Evolutionary conservation across 805 yeast genomes (phyloP).

Genomic region (Saturnispora sanitii): DNA sequence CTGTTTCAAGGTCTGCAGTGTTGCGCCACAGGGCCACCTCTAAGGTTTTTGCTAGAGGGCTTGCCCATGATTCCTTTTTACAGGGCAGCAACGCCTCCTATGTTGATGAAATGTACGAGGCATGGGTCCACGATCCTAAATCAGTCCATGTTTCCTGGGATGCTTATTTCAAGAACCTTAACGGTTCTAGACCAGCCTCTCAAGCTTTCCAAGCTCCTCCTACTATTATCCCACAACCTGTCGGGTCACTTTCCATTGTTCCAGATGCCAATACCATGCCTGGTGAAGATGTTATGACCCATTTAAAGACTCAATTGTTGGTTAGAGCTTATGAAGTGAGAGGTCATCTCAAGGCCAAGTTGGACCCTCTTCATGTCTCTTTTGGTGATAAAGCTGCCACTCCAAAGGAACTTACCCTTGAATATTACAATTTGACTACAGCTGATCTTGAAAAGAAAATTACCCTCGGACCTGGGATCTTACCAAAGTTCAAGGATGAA

Average conservation of each 20-base stretch:
- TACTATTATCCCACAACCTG: slow-evolving; percentile 72
- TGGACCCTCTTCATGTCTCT: slow-evolving; percentile 90
- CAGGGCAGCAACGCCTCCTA: slow-evolving; percentile 81
- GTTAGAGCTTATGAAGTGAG: slow-evolving; percentile 98
- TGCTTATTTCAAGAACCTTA: slow-evolving; percentile 86
- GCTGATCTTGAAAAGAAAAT: slow-evolving; percentile 75
- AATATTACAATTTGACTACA: slow-evolving; percentile 84
- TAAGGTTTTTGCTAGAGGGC: slow-evolving; percentile 24
- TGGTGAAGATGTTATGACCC: slow-evolving; percentile 65
- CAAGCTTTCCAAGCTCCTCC: slow-evolving; percentile 89
- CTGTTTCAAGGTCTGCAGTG: slow-evolving; percentile 14
- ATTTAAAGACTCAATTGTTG: slow-evolving; percentile 88
- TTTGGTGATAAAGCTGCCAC: slow-evolving; percentile 54
- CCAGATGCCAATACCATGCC: slow-evolving; percentile 42
- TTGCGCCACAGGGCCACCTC: slow-evolving; percentile 5
- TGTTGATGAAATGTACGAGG: slow-evolving; percentile 95
- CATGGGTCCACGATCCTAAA: slow-evolving; percentile 84
- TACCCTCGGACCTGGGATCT: slow-evolving; percentile 93
- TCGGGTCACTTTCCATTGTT: slow-evolving; percentile 58
- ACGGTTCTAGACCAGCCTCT: slow-evolving; percentile 57
- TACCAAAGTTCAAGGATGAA: slow-evolving; percentile 75
- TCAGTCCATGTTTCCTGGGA: slow-evolving; percentile 96
- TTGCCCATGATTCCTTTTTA: slow-evolving; percentile 61
- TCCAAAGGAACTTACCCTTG: slow-evolving; percentile 85
- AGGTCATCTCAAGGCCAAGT: slow-evolving; percentile 91